Evolutionary conservation across 2,329 filamentous ascomycete species (phyloP), one percentile per base, ranked within the genome.

Genomic region (Canariomyces notabilis): DNA sequence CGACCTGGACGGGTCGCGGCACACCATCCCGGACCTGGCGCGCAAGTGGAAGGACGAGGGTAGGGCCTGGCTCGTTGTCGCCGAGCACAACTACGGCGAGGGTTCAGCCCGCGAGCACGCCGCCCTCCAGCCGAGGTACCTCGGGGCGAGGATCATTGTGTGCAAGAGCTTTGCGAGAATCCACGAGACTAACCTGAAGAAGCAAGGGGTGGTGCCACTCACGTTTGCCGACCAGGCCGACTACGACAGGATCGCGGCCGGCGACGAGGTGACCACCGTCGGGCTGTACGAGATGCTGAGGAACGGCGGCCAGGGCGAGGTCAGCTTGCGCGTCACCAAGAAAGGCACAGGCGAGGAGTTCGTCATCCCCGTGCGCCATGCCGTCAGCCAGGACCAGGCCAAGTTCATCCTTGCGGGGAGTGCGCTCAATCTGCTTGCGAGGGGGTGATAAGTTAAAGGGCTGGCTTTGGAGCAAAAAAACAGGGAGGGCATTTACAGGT

Each of bases 71-170:
- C 79, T 97, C 47, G 89, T 97, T 11, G 87, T 98, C 21, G 93
- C 91, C 15, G 93, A 98, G 73, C 89, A 95, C 71, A 98, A 98
- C 93, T 93, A 94, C 71, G 87, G 88, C 61, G 88, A 94, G 69
- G 88, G 88, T 54, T 83, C 77, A 59, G 90, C 88, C 46, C 83
- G 88, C 72, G 88, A 94, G 72, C 88, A 94, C 67, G 88, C 88
- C 58, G 88, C 88, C 60, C 77, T 94, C 50, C 86, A 93, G 74
- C 88, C 88, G 57, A 77, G 88, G 62, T 87, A 89, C 72, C 77
- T 93, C 51, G 87, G 87, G 57, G 87, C 87, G 66, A 76, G 89
- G 58, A 83, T 87, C 57, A 86, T 93, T 67, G 87, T 93, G 61
- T 83, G 80, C 64, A 82, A 83, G 68, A 83, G 79, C 51, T 93